Evolutionary conservation across 1,139 yeast genomes (phyloP).

Genomic region (Nakaseomyces uthaithaninus): DNA sequence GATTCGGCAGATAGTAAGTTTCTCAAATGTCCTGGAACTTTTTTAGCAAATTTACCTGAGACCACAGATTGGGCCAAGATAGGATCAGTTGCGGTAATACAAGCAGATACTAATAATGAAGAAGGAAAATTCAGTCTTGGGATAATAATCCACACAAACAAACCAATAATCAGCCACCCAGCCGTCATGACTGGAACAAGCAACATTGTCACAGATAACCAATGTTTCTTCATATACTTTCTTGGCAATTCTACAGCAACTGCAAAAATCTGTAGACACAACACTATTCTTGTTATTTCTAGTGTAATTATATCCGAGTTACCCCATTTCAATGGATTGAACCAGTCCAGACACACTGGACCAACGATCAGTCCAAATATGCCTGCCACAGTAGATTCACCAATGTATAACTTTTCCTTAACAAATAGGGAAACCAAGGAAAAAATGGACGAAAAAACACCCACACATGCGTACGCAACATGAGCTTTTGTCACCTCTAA

Average conservation of each 20-base stretch:
- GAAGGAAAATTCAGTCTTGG: slow-evolving; percentile 76
- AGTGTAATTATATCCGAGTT: slow-evolving; percentile 77
- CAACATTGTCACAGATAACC: slow-evolving; percentile 72
- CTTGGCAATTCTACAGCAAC: slow-evolving; percentile 95
- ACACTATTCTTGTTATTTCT: slow-evolving; percentile 79
- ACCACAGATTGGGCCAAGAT: slow-evolving; percentile 97
- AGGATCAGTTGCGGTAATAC: slow-evolving; percentile 97
- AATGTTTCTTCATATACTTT: slow-evolving; percentile 84
- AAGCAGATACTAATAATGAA: slow-evolving; percentile 76
- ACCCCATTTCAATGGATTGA: slow-evolving; percentile 85
- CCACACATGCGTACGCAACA: slow-evolving; percentile 87
- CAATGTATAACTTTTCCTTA: slow-evolving; percentile 81
- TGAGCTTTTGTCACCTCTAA: slow-evolving; percentile 53
- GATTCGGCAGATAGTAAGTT: slow-evolving; percentile 88
- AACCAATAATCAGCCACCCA: slow-evolving; percentile 86
- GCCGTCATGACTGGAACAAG: slow-evolving; percentile 88
- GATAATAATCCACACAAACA: slow-evolving; percentile 75
- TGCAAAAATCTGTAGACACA: slow-evolving; percentile 91
- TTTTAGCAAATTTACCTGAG: slow-evolving; percentile 94
- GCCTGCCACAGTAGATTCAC: slow-evolving; percentile 94
- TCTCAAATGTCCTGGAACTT: slow-evolving; percentile 95
- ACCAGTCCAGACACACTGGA: slow-evolving; percentile 87
- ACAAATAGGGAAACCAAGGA: slow-evolving; percentile 86
- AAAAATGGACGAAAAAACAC: slow-evolving; percentile 79
- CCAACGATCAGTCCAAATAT: slow-evolving; percentile 88